Conservation (phyloP, 441 rosid genomes). For the Croton setiger region DNA sequence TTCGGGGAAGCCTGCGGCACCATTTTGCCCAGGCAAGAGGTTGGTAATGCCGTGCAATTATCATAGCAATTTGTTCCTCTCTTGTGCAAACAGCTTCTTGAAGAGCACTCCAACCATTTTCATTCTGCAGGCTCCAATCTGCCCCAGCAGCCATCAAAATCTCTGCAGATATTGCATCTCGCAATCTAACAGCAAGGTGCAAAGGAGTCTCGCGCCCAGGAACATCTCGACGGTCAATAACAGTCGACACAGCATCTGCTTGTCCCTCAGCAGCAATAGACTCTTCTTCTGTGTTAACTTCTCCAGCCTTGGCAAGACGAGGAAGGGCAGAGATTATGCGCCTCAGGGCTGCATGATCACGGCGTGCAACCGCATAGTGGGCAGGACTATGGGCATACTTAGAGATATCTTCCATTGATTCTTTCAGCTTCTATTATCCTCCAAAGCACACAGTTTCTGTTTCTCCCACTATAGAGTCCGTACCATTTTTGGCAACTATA, state of each 20-base stretch:
- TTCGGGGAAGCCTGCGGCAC: conserved; percentile 93
- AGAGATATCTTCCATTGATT: conserved; percentile 68
- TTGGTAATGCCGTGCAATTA: conserved; percentile 88
- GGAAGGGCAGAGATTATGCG: conserved; percentile 60
- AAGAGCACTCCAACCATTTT: conserved; percentile 98
- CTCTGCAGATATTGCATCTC: conserved; percentile 83
- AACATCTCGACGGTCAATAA: conserved; percentile 88
- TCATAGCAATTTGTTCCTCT: conserved; percentile 87
- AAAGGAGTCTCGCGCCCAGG: conserved; percentile 94
- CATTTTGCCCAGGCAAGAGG: conserved; percentile 99
- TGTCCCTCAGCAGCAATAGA: conserved; percentile 68
- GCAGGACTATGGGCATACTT: conserved; percentile 85
- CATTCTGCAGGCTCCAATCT: conserved; percentile 99
- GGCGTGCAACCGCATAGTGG: conserved; percentile 80
- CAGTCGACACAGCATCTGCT: conserved; percentile 75
- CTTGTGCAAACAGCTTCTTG: conserved; percentile 97
- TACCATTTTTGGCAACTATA: conserved; percentile 24
- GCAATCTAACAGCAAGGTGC: conserved; percentile 84
- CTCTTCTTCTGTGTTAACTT: conserved; percentile 72
- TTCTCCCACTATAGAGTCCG: conserved; percentile 20
- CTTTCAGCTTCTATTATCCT: background rate
- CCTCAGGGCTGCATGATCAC: conserved; percentile 64
- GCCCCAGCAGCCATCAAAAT: conserved; percentile 96
- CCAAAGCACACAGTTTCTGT: conserved; percentile 15
- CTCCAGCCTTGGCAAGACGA: conserved; percentile 75